Evolutionary conservation across 2,329 filamentous ascomycete genomes (phyloP).

Genomic region (Fusarium sp.): DNA sequence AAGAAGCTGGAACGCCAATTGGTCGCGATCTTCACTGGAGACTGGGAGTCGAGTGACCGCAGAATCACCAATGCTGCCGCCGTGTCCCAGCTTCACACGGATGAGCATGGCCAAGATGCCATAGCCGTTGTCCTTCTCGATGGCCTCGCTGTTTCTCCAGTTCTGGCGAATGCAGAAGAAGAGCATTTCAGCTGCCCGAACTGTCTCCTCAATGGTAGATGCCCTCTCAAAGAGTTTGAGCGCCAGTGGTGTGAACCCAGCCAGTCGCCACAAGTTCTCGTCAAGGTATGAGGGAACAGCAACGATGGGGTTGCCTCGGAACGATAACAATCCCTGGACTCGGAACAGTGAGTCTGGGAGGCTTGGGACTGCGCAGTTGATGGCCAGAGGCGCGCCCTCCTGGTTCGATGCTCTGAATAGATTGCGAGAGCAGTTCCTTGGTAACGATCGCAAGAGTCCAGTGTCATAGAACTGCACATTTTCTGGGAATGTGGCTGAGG

Average conservation of each 20-base stretch:
- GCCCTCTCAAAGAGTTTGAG: constrained; percentile 87
- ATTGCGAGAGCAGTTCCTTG: constrained; percentile 76
- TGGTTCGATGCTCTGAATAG: constrained; percentile 53
- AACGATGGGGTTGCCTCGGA: constrained; percentile 87
- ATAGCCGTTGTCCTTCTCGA: constrained; percentile 96
- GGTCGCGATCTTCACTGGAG: constrained; percentile 65
- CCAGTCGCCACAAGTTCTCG: constrained; percentile 91
- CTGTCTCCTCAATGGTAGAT: constrained; percentile 74
- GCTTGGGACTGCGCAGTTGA: constrained; percentile 89
- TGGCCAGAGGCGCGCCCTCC: constrained; percentile 78
- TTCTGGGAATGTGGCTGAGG: constrained; percentile 82
- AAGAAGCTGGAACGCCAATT: constrained; percentile 73
- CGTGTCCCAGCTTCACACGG: constrained; percentile 80
- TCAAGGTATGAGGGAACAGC: constrained; percentile 87
- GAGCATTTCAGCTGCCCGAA: constrained; percentile 84
- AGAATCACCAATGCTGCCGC: constrained; percentile 49
- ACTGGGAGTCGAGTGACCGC: constrained; percentile 57
- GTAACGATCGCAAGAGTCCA: constrained; percentile 81
- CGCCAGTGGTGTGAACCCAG: constrained; percentile 88
- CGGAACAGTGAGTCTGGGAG: constrained; percentile 90
- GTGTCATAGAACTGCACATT: constrained; percentile 84
- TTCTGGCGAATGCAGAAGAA: constrained; percentile 89
- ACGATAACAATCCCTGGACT: constrained; percentile 81
- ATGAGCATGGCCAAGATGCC: constrained; percentile 87
- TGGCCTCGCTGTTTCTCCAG: constrained; percentile 98